Conservation (phyloP, 2,329 filamentous ascomycete species). For the Cladophialophora psammophila region DNA sequence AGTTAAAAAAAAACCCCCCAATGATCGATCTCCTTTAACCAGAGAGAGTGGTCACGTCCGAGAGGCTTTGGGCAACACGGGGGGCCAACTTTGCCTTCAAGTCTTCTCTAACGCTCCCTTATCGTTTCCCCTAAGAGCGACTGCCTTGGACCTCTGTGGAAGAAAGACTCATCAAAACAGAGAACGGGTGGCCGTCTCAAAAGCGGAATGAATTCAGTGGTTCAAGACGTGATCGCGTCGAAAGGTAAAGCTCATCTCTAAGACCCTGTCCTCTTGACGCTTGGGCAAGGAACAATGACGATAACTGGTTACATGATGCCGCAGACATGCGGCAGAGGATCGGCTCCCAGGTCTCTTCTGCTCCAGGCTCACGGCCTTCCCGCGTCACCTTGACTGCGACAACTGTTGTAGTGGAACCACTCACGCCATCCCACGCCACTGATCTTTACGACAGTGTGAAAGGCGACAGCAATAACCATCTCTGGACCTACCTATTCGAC, state of each 20-base stretch:
- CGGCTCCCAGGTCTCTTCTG: slow-evolving; percentile 26
- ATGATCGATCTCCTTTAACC: not conserved
- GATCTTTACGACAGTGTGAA: slow-evolving; percentile 45
- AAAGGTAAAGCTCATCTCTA: not conserved
- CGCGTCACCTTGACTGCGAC: slow-evolving; percentile 38
- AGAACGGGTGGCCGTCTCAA: not conserved
- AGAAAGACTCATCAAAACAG: not conserved
- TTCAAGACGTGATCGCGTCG: not conserved
- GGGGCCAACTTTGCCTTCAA: not conserved
- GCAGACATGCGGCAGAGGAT: slow-evolving; percentile 28
- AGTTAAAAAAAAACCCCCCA: too few relatives aligned
- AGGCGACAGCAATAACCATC: slow-evolving; percentile 38
- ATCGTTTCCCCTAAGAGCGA: not conserved
- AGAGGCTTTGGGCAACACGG: too few relatives aligned
- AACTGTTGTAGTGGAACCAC: slow-evolving; percentile 43
- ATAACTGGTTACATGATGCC: not conserved
- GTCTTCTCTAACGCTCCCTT: not conserved
- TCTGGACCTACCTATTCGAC: slow-evolving; percentile 55
- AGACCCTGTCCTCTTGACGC: not conserved
- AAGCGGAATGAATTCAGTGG: not conserved
- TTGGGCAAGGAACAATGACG: not conserved
- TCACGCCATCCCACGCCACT: slow-evolving; percentile 42
- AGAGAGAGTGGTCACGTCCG: too few relatives aligned
- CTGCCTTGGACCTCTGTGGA: not conserved
- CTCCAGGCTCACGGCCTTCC: slow-evolving; percentile 27